Evolutionary conservation across 2,329 filamentous ascomycete genomes (phyloP).

Genomic region (Epichloe bromicola): DNA sequence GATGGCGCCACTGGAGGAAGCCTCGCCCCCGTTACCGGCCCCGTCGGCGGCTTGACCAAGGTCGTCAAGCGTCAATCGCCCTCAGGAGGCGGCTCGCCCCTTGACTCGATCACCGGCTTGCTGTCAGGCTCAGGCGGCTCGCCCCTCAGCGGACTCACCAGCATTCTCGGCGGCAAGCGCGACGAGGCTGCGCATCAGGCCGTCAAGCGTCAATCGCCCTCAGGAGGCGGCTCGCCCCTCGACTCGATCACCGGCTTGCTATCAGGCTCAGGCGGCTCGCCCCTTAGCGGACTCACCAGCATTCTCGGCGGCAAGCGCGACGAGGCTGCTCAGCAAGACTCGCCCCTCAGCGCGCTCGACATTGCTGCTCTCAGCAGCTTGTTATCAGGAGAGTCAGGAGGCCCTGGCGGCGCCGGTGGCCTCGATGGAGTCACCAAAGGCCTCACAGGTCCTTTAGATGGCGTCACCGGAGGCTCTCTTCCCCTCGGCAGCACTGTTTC

Average conservation of each 20-base stretch:
- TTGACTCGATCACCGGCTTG: no score
- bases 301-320: no score
- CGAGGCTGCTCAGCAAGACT: no score
- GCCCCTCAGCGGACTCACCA: no score
- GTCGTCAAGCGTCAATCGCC: background rate
- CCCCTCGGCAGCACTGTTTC: background rate
- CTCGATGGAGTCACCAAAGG: background rate
- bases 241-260: no score
- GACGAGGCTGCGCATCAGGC: background rate
- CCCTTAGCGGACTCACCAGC: no score
- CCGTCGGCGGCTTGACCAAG: background rate
- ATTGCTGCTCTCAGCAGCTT: no score
- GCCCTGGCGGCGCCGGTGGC: background rate
- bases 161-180: no score
- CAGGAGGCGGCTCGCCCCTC: background rate
- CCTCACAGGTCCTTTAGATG: background rate
- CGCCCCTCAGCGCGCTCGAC: no score
- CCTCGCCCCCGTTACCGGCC: background rate
- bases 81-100: background rate
- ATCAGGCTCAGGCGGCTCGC: no score
- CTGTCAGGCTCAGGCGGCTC: no score
- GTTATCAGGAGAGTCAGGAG: no score
- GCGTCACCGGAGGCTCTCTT: background rate
- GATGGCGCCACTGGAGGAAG: background rate
- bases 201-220: background rate